phyloP scores from a whole-genome alignment of 768 basidiomycete species.

The Suillus discolor region DNA sequence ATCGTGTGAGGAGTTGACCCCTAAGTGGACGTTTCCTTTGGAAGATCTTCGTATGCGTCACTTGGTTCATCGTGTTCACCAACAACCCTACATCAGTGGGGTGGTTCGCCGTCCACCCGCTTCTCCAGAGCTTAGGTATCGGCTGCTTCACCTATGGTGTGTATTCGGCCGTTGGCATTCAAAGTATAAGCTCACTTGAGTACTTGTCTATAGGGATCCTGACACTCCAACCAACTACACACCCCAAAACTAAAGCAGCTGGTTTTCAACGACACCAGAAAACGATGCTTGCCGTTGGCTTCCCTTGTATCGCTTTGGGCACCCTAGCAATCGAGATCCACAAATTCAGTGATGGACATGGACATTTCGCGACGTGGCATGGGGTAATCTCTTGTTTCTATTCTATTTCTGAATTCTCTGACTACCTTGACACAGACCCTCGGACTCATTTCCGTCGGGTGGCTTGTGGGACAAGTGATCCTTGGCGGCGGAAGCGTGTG shows the following conservation, averaged over 20 bases:
- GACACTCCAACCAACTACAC: slow-evolving; percentile 75
- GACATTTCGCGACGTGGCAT: slow-evolving; percentile 79
- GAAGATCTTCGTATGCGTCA: slow-evolving; percentile 43
- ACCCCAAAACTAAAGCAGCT: slow-evolving; percentile 62
- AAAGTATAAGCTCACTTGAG: not conserved
- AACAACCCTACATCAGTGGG: slow-evolving; percentile 48
- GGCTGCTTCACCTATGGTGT: slow-evolving; percentile 63
- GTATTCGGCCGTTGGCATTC: slow-evolving; percentile 12
- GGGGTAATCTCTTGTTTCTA: slow-evolving; percentile 43
- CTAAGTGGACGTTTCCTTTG: not conserved
- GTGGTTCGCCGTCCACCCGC: slow-evolving; percentile 72
- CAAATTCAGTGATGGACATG: slow-evolving; percentile 50
- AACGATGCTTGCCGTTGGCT: slow-evolving; percentile 54
- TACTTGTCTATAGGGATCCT: slow-evolving; percentile 53
- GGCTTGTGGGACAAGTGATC: slow-evolving; percentile 61
- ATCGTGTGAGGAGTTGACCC: slow-evolving; percentile 9
- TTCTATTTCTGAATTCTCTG: not conserved
- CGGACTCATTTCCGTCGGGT: slow-evolving; percentile 61
- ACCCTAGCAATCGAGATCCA: slow-evolving; percentile 62
- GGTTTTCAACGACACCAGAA: slow-evolving; percentile 73
- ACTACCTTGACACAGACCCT: slow-evolving; percentile 45
- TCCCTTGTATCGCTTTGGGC: slow-evolving; percentile 62
- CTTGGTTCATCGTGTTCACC: slow-evolving; percentile 49
- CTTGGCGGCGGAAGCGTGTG: slow-evolving; percentile 80
- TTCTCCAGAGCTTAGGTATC: slow-evolving; percentile 60